phyloP scores from a whole-genome alignment of 2,329 filamentous ascomycete genomes.

The Ophiosphaerella korrae region DNA sequence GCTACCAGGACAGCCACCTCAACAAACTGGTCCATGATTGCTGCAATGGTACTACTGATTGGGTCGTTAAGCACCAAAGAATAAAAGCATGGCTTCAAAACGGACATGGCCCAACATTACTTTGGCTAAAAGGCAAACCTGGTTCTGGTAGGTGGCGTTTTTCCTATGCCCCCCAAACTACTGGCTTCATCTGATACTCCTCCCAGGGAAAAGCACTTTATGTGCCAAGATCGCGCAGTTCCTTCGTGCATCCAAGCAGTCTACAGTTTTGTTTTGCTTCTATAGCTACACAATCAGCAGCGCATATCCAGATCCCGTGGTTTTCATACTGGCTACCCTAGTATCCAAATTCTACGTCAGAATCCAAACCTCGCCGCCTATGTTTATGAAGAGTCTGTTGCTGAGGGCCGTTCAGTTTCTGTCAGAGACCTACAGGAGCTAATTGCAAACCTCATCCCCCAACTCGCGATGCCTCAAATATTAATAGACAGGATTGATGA shows the following conservation, averaged over 20 bases:
- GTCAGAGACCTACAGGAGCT: conserved; percentile 1
- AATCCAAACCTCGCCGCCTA: conserved; percentile 1
- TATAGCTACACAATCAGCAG: conserved; percentile 5
- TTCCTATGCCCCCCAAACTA: background rate
- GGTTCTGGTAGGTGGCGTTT: conserved; percentile 16
- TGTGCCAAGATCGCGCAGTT: background rate
- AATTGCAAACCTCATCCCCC: background rate
- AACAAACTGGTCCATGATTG: background rate
- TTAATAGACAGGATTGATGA: conserved; percentile 6
- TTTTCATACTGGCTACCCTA: conserved; percentile 5
- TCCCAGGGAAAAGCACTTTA: background rate
- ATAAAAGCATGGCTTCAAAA: conserved; percentile 18
- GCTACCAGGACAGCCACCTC: background rate
- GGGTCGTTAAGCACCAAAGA: conserved; percentile 21
- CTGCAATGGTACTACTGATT: conserved; percentile 25
- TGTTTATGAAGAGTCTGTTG: conserved; percentile 12
- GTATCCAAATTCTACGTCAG: conserved; percentile 8
- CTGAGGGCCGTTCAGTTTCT: background rate
- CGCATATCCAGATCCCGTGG: background rate
- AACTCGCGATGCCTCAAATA: conserved; percentile 1
- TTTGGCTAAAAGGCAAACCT: conserved; percentile 29
- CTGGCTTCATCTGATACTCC: background rate
- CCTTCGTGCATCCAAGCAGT: background rate
- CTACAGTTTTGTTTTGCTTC: conserved; percentile 3
- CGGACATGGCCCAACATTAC: background rate